Conservation (phyloP, 2,329 filamentous ascomycete genomes). For the Graphilbum ipis-grandicollis region DNA sequence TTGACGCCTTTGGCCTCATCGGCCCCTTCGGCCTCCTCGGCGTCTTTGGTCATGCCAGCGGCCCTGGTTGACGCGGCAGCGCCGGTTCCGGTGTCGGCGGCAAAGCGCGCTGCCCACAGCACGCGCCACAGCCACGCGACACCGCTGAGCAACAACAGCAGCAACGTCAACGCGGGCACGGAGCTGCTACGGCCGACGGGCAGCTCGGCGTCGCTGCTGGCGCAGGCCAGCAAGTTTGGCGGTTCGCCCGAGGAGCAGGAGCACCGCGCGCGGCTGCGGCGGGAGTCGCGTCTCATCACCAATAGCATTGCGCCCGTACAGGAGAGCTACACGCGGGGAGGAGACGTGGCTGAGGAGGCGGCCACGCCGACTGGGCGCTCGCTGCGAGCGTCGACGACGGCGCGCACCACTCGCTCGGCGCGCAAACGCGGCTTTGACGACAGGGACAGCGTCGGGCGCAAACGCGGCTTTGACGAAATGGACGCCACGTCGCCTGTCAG, state of each 20-base stretch:
- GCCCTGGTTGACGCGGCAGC: constrained; percentile 5
- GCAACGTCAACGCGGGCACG: constrained; percentile 1
- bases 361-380: too few species aligned
- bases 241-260: constrained; percentile 9
- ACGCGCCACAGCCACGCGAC: constrained; percentile 1
- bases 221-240: constrained; percentile 12
- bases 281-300: constrained; percentile 15
- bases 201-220: background rate
- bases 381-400: constrained; percentile 15
- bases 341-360: too few species aligned
- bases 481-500: constrained; percentile 36
- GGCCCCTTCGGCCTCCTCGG: constrained; percentile 3
- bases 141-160: background rate
- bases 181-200: background rate
- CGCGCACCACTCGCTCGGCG: constrained; percentile 28
- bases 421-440: constrained; percentile 38
- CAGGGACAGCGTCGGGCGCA: constrained; percentile 31
- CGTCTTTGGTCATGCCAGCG: constrained; percentile 6
- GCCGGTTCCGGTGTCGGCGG: constrained; percentile 3
- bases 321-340: constrained; percentile 22
- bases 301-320: constrained; percentile 15
- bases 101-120: constrained; percentile 6
- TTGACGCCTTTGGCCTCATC: too few species aligned
- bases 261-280: constrained; percentile 11
- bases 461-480: constrained; percentile 36